A percentile compares a stretch with the other conserved stretches of the same genome.
These are phyloP conservation scores for Phialemoniopsis sp. DNA, from an alignment of 2,329 filamentous ascomycete species.

Conservation along the genomic window DNA sequence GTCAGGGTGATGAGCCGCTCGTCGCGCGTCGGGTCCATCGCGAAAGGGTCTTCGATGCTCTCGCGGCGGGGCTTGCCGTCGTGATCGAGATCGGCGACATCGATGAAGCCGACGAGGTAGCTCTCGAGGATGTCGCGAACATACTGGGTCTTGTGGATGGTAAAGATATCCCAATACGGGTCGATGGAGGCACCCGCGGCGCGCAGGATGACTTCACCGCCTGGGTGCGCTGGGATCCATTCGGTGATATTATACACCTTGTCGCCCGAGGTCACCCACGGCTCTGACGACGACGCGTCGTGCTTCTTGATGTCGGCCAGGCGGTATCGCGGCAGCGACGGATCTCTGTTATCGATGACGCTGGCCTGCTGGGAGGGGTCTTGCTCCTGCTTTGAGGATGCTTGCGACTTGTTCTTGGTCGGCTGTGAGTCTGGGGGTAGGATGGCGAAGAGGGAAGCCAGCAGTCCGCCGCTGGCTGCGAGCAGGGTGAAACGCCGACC, in stretches of 20 bases:
- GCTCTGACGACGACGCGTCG: conserved; percentile 18
- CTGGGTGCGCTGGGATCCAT: conserved; percentile 62
- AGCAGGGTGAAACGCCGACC: no score
- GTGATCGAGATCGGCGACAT: conserved; percentile 46
- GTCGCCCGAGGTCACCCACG: conserved; percentile 62
- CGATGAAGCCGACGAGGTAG: conserved; percentile 59
- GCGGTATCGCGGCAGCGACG: conserved; percentile 12
- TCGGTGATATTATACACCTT: conserved; percentile 69
- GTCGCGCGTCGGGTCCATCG: conserved; percentile 48
- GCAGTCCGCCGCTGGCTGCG: no score
- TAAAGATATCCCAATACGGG: conserved; percentile 67
- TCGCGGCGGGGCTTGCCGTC: conserved; percentile 49
- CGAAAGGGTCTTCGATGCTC: conserved; percentile 57
- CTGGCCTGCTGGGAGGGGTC: background rate
- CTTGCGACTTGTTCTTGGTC: no score
- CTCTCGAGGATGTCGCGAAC: conserved; percentile 62
- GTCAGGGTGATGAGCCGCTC: conserved; percentile 45
- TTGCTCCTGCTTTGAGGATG: no score
- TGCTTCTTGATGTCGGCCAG: conserved; percentile 14
- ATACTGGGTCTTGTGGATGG: conserved; percentile 62
- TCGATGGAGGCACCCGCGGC: conserved; percentile 63
- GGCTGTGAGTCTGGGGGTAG: no score
- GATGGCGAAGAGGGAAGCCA: no score
- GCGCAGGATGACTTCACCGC: conserved; percentile 63
- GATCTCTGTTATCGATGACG: conserved; percentile 11